phyloP scores from a whole-genome alignment of 352 stramenopile genomes.

The Chrysophaeum taylorii region DNA sequence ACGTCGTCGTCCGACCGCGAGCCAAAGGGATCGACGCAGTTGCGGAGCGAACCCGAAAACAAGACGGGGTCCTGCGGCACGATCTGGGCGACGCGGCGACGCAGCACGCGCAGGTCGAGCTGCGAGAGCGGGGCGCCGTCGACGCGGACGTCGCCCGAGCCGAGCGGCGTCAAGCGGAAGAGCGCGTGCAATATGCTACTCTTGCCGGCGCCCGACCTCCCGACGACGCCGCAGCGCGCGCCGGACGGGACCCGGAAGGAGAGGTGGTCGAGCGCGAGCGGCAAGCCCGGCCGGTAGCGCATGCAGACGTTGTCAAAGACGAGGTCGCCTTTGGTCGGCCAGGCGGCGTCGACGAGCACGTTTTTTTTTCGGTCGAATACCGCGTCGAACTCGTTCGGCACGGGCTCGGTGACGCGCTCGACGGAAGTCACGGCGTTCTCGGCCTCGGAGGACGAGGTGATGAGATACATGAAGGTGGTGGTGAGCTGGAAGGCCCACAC shows the following conservation, averaged over 20 bases:
- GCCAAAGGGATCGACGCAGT: slow-evolving; percentile 72
- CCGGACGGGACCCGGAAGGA: slow-evolving; percentile 62
- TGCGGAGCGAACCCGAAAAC: slow-evolving; percentile 76
- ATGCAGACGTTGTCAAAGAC: slow-evolving; percentile 70
- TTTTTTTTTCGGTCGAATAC: slow-evolving; percentile 20
- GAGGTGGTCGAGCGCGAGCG: slow-evolving; percentile 52
- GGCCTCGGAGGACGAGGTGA: slow-evolving; percentile 50
- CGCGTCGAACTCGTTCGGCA: background rate
- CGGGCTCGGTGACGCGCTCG: slow-evolving; percentile 53
- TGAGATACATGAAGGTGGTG: slow-evolving; percentile 56
- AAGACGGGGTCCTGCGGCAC: slow-evolving; percentile 86
- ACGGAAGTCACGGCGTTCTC: slow-evolving; percentile 73
- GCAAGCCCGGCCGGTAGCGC: slow-evolving; percentile 63
- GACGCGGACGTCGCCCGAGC: slow-evolving; percentile 69
- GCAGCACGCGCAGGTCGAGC: slow-evolving; percentile 67
- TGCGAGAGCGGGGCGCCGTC: slow-evolving; percentile 73
- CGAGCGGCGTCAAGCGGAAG: slow-evolving; percentile 79
- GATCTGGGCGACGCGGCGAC: slow-evolving; percentile 55
- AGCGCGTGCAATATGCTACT: slow-evolving; percentile 70
- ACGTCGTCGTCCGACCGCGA: slow-evolving; percentile 59
- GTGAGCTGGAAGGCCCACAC: slow-evolving; percentile 76
- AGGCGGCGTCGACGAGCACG: slow-evolving; percentile 31
- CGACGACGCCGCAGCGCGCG: slow-evolving; percentile 78
- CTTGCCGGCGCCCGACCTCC: slow-evolving; percentile 69
- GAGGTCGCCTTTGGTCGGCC: slow-evolving; percentile 65